Evolutionary conservation across 768 basidiomycete species (phyloP).

Genomic region (Butyriboletus loyo): DNA sequence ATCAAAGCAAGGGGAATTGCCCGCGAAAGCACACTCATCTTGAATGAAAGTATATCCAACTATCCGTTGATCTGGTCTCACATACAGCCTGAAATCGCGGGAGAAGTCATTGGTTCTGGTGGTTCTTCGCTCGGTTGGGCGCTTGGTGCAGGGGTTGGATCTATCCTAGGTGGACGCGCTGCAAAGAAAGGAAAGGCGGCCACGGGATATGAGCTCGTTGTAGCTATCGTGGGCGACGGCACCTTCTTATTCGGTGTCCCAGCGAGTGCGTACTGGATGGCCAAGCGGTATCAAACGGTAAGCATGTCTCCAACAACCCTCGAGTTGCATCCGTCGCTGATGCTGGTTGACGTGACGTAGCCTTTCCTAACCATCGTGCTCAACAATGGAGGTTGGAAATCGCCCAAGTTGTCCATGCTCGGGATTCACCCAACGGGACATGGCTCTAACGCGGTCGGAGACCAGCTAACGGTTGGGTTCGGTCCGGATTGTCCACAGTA

Average conservation of each 20-base stretch:
- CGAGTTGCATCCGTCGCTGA: background rate
- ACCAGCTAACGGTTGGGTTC: constrained; percentile 59
- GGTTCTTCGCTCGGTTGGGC: constrained; percentile 70
- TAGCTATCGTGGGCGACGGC: constrained; percentile 66
- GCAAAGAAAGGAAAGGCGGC: constrained; percentile 18
- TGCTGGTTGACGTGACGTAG: constrained; percentile 28
- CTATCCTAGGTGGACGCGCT: constrained; percentile 41
- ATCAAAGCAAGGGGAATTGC: constrained; percentile 37
- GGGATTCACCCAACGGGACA: constrained; percentile 59
- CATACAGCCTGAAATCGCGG: constrained; percentile 49
- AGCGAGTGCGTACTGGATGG: constrained; percentile 69
- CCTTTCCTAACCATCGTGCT: constrained; percentile 69
- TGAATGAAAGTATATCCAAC: constrained; percentile 66
- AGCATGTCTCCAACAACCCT: constrained; percentile 9
- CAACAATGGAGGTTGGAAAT: constrained; percentile 72
- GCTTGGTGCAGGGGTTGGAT: constrained; percentile 62
- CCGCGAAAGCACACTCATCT: constrained; percentile 40
- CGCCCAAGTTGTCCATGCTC: constrained; percentile 63
- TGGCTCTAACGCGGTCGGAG: constrained; percentile 44
- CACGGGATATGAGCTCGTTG: constrained; percentile 49
- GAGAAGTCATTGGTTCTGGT: constrained; percentile 53
- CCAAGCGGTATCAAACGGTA: constrained; percentile 63
- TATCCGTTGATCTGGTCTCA: constrained; percentile 55
- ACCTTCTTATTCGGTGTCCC: constrained; percentile 67
- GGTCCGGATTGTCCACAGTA: constrained; percentile 63